Percentiles rank a stretch among this genome's conserved stretches.
Conservation (phyloP, 805 yeast species). For the Hyphopichia homilentoma region DNA sequence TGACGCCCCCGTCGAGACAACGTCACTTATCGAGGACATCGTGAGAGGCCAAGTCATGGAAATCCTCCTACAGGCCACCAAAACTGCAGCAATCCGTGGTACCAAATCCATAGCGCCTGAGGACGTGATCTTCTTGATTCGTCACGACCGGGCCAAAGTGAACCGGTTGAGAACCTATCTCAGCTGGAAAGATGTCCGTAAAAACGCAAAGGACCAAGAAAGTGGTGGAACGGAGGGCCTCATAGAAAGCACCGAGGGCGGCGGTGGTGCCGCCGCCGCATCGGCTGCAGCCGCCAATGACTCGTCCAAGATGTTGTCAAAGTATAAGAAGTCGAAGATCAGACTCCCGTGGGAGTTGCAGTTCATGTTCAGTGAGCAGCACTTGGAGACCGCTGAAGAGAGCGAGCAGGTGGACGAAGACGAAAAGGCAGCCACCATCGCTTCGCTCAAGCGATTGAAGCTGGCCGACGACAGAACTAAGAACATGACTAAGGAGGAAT, state of each 20-base stretch:
- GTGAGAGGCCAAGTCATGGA: constrained; percentile 94
- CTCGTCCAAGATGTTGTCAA: constrained; percentile 39
- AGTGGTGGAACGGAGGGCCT: constrained; percentile 47
- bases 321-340: constrained; percentile 70
- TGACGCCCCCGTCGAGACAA: constrained; percentile 90
- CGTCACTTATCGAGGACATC: constrained; percentile 91
- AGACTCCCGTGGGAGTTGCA: constrained; percentile 94
- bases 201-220: constrained; percentile 62
- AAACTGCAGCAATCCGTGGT: constrained; percentile 75
- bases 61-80: constrained; percentile 69
- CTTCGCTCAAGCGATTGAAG: constrained; percentile 83
- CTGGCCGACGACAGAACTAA: constrained; percentile 92
- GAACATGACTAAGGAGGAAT: constrained; percentile 94
- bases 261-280: constrained; percentile 37
- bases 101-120: constrained; percentile 85
- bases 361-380: constrained; percentile 90
- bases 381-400: constrained; percentile 65
- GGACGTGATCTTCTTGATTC: constrained; percentile 85
- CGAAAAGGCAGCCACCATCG: constrained; percentile 83
- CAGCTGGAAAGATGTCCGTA: constrained; percentile 96
- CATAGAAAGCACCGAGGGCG: constrained; percentile 48
- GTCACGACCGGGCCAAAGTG: constrained; percentile 93
- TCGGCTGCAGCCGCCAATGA: constrained; percentile 33
- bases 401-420: constrained; percentile 71
- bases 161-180: constrained; percentile 85